A percentile compares a stretch with the other conserved stretches of the same genome.
Conservation (phyloP, 352 stramenopile species). For the Phytophthora melonis region DNA sequence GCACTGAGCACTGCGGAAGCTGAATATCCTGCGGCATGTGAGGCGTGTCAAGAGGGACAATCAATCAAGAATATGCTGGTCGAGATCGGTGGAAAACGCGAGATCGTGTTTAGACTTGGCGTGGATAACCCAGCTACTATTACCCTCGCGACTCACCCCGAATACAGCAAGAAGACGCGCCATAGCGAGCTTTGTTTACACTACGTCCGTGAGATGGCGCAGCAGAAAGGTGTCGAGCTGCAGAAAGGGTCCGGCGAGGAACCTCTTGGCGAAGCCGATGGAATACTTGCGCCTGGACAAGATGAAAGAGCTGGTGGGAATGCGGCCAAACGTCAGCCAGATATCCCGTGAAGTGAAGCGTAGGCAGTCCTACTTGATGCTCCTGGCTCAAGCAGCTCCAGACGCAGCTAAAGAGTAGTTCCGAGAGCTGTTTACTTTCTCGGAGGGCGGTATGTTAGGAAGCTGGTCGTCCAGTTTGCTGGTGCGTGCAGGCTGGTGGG, state of each 20-base stretch:
- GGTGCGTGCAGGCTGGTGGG: no score
- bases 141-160: background rate
- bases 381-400: no score
- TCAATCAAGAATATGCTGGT: constrained; percentile 1
- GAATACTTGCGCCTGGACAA: no score
- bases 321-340: background rate
- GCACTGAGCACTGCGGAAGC: no score
- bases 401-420: background rate
- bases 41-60: constrained; percentile 1
- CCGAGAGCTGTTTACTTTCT: background rate
- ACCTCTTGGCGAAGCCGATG: no score
- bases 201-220: background rate
- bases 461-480: background rate
- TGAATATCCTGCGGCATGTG: constrained; percentile 10
- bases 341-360: background rate
- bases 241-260: no score
- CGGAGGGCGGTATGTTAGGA: constrained; percentile 9
- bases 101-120: no score
- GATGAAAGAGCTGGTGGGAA: no score
- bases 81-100: no score
- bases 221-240: no score
- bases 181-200: background rate
- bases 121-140: constrained; percentile 6
- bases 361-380: background rate
- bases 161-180: constrained; percentile 4